Percentiles rank a stretch among this genome's conserved stretches.
These are phyloP conservation scores for Diaporthe destruens DNA, from an alignment of 2,329 filamentous ascomycete genomes.

Conservation along the genomic window DNA sequence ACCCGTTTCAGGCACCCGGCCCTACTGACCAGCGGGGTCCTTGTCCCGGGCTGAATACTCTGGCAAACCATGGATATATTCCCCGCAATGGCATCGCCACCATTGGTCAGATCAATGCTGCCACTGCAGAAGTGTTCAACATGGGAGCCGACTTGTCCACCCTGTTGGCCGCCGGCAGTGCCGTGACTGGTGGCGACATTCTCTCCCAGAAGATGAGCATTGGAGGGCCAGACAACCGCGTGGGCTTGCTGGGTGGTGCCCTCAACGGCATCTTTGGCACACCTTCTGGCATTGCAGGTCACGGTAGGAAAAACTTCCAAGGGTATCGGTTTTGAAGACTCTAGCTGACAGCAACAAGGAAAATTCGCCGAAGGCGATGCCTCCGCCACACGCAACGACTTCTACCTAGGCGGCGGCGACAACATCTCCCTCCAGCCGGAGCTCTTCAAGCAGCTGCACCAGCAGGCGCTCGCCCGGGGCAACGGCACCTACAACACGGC, in stretches of 20 bases:
- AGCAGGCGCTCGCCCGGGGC: slow-evolving; percentile 41
- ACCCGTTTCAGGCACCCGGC: slow-evolving; percentile 7
- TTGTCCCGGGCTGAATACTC: slow-evolving; percentile 53
- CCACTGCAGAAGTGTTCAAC: slow-evolving; percentile 40
- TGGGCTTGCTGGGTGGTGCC: slow-evolving; percentile 39
- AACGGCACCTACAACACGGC: slow-evolving; percentile 41
- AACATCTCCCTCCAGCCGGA: slow-evolving; percentile 45
- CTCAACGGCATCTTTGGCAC: slow-evolving; percentile 41
- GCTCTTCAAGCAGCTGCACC: slow-evolving; percentile 43
- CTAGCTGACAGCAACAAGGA: neutral
- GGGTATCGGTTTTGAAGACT: too few species aligned
- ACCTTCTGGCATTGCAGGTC: slow-evolving; percentile 40
- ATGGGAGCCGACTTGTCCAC: slow-evolving; percentile 40
- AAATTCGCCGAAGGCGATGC: slow-evolving; percentile 43
- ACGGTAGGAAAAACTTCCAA: slow-evolving; percentile 17
- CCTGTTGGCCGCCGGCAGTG: slow-evolving; percentile 35
- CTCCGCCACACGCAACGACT: slow-evolving; percentile 43
- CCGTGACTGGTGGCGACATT: slow-evolving; percentile 40
- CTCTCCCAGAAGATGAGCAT: slow-evolving; percentile 40
- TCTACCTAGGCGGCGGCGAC: slow-evolving; percentile 39
- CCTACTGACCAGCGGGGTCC: slow-evolving; percentile 40
- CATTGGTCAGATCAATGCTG: slow-evolving; percentile 40
- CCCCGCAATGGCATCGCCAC: slow-evolving; percentile 44
- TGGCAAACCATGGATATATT: slow-evolving; percentile 56
- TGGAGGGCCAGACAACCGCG: slow-evolving; percentile 40